Evolutionary conservation across 371 early-diverging fungal species (phyloP).

Genomic region (Mucor saturninus): DNA sequence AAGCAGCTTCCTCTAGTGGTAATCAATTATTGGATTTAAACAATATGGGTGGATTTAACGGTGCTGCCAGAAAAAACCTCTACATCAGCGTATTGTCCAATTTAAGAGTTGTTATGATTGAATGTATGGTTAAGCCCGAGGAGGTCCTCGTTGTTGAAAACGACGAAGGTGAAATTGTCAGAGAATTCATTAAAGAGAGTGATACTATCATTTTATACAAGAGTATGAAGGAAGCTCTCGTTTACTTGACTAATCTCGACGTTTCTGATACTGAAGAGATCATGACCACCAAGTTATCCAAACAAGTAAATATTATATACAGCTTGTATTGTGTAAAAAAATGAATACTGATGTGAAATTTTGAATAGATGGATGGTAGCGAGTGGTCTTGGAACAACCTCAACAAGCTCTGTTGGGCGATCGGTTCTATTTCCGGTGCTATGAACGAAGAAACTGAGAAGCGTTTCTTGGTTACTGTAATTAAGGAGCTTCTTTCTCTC

Average conservation of each 20-base stretch:
- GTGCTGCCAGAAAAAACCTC: conserved; percentile 52
- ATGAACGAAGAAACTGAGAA: conserved; percentile 97
- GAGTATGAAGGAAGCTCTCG: conserved; percentile 97
- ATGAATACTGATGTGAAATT: neutral
- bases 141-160: conserved; percentile 99
- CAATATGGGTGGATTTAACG: conserved; percentile 33
- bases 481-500: conserved; percentile 94
- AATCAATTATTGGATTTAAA: conserved; percentile 51
- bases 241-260: conserved; percentile 96
- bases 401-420: conserved; percentile 99
- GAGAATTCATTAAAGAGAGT: conserved; percentile 97
- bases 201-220: conserved; percentile 98
- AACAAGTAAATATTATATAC: conserved; percentile 65
- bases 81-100: conserved; percentile 84
- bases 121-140: conserved; percentile 96
- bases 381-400: conserved; percentile 97
- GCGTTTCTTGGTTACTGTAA: conserved; percentile 96
- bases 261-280: conserved; percentile 90
- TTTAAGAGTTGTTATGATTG: conserved; percentile 92
- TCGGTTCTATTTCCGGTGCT: conserved; percentile 97
- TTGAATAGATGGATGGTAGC: conserved; percentile 79
- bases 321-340: neutral
- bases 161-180: conserved; percentile 99
- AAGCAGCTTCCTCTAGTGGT: conserved; percentile 63
- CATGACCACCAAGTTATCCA: conserved; percentile 89